These are phyloP conservation scores for Rhizopogon vulgaris DNA, from an alignment of 768 basidiomycete species.

Conservation along the genomic window DNA sequence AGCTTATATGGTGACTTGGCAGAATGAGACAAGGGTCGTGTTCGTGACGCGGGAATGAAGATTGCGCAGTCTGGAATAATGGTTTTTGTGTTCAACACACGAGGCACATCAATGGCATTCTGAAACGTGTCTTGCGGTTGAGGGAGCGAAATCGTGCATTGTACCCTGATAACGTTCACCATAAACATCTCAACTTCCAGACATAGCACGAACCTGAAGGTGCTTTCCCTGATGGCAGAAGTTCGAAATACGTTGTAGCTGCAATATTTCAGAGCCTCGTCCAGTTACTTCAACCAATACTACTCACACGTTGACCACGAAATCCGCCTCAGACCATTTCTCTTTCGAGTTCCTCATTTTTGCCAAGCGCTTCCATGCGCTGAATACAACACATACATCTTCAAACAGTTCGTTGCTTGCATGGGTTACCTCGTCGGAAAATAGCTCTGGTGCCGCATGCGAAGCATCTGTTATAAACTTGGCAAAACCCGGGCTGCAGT, in stretches of 20 bases:
- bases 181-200: background rate
- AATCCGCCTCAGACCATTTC: slow-evolving; percentile 51
- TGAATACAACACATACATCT: slow-evolving; percentile 35
- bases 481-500: background rate
- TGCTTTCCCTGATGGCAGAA: slow-evolving; percentile 35
- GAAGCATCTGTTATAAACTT: slow-evolving; percentile 27
- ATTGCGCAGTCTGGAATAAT: slow-evolving; percentile 45
- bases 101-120: slow-evolving; percentile 20
- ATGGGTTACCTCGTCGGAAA: slow-evolving; percentile 22
- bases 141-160: slow-evolving; percentile 43
- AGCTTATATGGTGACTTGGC: slow-evolving; percentile 42
- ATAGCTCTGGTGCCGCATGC: slow-evolving; percentile 32
- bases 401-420: slow-evolving; percentile 24
- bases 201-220: slow-evolving; percentile 32
- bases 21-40: slow-evolving; percentile 37
- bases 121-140: slow-evolving; percentile 30
- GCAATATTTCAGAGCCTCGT: background rate
- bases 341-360: slow-evolving; percentile 39
- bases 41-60: slow-evolving; percentile 34
- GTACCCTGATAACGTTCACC: slow-evolving; percentile 29
- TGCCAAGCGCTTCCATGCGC: slow-evolving; percentile 39
- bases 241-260: slow-evolving; percentile 48
- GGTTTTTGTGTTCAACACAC: slow-evolving; percentile 40
- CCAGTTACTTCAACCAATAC: background rate
- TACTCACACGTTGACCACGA: slow-evolving; percentile 47